Conservation (phyloP, 2,329 filamentous ascomycete species). For the Talaromyces funiculosus region DNA sequence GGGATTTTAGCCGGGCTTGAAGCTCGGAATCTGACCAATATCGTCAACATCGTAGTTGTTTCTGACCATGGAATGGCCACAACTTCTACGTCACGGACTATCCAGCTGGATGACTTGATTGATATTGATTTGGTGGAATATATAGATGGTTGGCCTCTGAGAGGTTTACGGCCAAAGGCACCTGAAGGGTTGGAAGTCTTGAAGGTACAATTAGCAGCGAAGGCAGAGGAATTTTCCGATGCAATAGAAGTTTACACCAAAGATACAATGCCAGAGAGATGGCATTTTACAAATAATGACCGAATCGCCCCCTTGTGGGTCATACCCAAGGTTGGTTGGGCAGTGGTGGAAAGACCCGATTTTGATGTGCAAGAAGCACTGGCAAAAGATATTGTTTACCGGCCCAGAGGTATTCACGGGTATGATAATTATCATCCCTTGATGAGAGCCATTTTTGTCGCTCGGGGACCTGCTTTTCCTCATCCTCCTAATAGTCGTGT, state of each 20-base stretch:
- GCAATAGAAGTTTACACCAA: constrained; percentile 82
- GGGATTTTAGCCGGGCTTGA: constrained; percentile 70
- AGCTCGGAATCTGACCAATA: constrained; percentile 72
- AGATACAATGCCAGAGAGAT: constrained; percentile 82
- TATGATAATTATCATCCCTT: constrained; percentile 93
- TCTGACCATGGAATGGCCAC: constrained; percentile 98
- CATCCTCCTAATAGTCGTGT: constrained; percentile 75
- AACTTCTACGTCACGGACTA: constrained; percentile 69
- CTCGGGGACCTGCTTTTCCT: constrained; percentile 84
- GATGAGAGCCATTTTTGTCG: constrained; percentile 94
- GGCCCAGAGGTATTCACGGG: constrained; percentile 80
- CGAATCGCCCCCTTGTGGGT: constrained; percentile 95
- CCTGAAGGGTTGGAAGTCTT: constrained; percentile 60
- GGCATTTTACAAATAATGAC: constrained; percentile 81
- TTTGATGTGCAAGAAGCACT: constrained; percentile 67
- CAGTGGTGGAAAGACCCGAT: constrained; percentile 73
- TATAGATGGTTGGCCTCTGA: constrained; percentile 89
- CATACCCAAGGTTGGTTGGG: constrained; percentile 87
- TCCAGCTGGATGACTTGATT: constrained; percentile 86
- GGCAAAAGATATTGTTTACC: constrained; percentile 61
- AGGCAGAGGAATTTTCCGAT: constrained; percentile 51
- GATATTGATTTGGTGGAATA: constrained; percentile 73
- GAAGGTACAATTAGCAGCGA: constrained; percentile 54
- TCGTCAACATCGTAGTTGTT: constrained; percentile 93
- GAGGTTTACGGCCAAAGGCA: constrained; percentile 76